Base-by-base conservation (phyloP, 2,329 filamentous ascomycete genomes). In the Hawksworthiomyces lignivorus region DNA sequence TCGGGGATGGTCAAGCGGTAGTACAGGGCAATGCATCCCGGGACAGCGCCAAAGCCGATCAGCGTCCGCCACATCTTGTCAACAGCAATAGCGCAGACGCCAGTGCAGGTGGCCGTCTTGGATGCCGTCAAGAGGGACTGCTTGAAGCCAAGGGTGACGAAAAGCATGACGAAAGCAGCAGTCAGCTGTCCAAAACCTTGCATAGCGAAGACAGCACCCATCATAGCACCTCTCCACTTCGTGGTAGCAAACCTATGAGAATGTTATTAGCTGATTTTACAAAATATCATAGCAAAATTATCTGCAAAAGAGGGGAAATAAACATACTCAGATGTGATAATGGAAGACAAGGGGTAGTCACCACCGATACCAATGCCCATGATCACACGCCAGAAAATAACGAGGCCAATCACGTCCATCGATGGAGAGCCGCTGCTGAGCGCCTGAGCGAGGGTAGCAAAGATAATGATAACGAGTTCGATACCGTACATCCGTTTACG, bases 51-150 rank as follows among this genome's bases (percentile, higher is more conserved):
- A 54, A 89, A 84, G 11, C 85, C 86, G 55, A 92, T 85, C 36
- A 92, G 72, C 12, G 80, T 72, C 51, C 86, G 76, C 86, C 86
- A 92, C 82, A 89, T 89, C 71, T 87, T 88, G 67, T 92, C 86
- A 6, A 89, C 83, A 7, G 82, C 80, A n/a, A 77, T 54, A 37
- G 68, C 66, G 56, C 83, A 87, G 43, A 70, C 73, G 20, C 75
- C 80, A 19, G 68, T 68, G 53, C 87, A 92, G 35, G 68, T 60
- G 21, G 65, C 65, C 5, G 72, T 67, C 5, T 64, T 66, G 21
- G 66, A 56, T 12, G 77, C 73, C 1, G 63, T 62, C 37, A 68
- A 53, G 0, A 87, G 71, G 5, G 77, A 75, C 14, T 72, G 64
- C 61, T 79, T 83, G 70, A 87, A 88, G 36, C 80, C 82, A 12